These are phyloP conservation scores for Xylaria telfairii DNA, from an alignment of 495 filamentous ascomycete genomes.

Conservation along the genomic window DNA sequence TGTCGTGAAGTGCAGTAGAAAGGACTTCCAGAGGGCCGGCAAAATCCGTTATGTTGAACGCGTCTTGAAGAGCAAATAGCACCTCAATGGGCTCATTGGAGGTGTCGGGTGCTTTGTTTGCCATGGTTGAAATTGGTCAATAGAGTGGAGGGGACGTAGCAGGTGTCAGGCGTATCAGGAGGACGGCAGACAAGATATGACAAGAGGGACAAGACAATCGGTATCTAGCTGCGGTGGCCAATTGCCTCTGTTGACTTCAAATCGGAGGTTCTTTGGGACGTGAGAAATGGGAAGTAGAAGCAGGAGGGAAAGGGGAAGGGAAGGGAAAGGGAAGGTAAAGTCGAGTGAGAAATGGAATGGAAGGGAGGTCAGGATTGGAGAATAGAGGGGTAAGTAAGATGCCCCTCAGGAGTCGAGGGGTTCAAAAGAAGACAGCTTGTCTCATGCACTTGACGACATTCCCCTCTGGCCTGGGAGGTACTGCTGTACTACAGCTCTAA, in stretches of 20 bases:
- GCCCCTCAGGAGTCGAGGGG: slow-evolving; percentile 12
- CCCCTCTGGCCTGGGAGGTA: slow-evolving; percentile 14
- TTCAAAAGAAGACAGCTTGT: slow-evolving; percentile 20
- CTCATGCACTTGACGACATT: slow-evolving; percentile 9
- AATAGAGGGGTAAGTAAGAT: slow-evolving; percentile 24
- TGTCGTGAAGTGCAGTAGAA: slow-evolving; percentile 62
- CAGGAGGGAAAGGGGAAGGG: slow-evolving; percentile 19
- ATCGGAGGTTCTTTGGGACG: slow-evolving; percentile 21
- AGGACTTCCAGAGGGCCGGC: slow-evolving; percentile 71
- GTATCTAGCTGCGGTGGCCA: not conserved
- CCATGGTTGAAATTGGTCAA: slow-evolving; percentile 49
- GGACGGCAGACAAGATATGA: not conserved
- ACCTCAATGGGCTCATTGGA: slow-evolving; percentile 59
- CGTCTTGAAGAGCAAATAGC: slow-evolving; percentile 56
- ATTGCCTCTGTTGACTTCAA: slow-evolving; percentile 6
- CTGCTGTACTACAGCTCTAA: no score
- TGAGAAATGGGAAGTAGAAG: slow-evolving; percentile 19
- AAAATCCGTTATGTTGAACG: slow-evolving; percentile 67
- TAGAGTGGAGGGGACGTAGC: not conserved
- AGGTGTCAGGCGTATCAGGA: not conserved
- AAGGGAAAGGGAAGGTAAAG: not conserved
- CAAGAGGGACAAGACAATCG: slow-evolving; percentile 11
- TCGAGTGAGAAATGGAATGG: slow-evolving; percentile 14
- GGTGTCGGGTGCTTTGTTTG: slow-evolving; percentile 53
- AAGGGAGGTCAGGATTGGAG: slow-evolving; percentile 21